phyloP scores from a whole-genome alignment of 352 stramenopile genomes.

The Phytophthora rubi region DNA sequence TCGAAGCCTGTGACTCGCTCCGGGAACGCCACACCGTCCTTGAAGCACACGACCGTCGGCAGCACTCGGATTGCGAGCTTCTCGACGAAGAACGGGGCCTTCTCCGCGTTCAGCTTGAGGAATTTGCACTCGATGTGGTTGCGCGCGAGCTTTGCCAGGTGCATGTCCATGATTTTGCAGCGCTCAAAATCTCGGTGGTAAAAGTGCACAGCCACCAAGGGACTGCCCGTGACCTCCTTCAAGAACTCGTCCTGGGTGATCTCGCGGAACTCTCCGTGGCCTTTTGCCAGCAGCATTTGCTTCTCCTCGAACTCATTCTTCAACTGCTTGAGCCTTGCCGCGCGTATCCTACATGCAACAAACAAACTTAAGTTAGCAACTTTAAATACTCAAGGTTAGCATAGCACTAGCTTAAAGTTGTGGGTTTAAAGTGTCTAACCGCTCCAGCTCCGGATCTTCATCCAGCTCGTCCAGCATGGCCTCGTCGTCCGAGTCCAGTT shows the following conservation, averaged over 20 bases:
- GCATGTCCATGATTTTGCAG: constrained; percentile 98
- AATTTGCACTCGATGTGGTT: constrained; percentile 94
- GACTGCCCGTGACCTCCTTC: constrained; percentile 90
- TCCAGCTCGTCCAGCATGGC: constrained; percentile 75
- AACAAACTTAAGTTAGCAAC: constrained; percentile 9
- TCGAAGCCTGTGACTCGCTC: constrained; percentile 93
- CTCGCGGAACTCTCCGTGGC: constrained; percentile 87
- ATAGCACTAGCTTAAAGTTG: constrained; percentile 2
- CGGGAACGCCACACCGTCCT: constrained; percentile 92
- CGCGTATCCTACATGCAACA: constrained; percentile 62
- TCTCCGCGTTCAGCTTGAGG: constrained; percentile 94
- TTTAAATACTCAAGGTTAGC: constrained; percentile 2
- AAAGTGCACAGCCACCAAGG: constrained; percentile 93
- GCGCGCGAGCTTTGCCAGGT: constrained; percentile 64
- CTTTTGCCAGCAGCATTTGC: constrained; percentile 64
- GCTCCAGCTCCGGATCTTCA: constrained; percentile 77
- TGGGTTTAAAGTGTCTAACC: constrained; percentile 34
- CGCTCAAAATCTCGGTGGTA: constrained; percentile 98
- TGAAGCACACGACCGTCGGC: constrained; percentile 93
- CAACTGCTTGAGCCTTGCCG: constrained; percentile 77
- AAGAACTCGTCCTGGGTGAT: constrained; percentile 97
- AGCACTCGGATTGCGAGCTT: constrained; percentile 93
- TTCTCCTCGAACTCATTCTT: constrained; percentile 70
- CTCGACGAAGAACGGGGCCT: constrained; percentile 95
- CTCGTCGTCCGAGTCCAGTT: constrained; percentile 61